Evolutionary conservation across 768 basidiomycete species (phyloP), one percentile per base, ranked within the genome.

Genomic region (Mycena filopes): DNA sequence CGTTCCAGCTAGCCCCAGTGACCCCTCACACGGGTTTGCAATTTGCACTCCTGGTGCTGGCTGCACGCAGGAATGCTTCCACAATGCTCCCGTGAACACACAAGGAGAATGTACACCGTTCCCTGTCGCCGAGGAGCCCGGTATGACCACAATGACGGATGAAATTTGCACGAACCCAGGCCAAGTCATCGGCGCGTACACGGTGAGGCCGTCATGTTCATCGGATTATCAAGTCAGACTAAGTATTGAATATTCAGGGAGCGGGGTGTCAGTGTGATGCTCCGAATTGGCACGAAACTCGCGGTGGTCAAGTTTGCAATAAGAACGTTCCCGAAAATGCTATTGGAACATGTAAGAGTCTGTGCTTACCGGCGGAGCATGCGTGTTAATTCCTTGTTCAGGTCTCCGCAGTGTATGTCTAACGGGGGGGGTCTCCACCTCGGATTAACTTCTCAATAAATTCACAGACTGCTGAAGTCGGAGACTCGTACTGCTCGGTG

Each of bases 401-500:
- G 36, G 36, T 36, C 36, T 36, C 5, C 36, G 36, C 36, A 36
- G 36, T 11, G 36, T 36, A 36, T 15, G 36, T 36, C 15, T n/a
- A n/a, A n/a, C n/a, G n/a, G n/a, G n/a, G n/a, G n/a, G n/a, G n/a
- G n/a, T n/a, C n/a, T n/a, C n/a, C n/a, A n/a, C n/a, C n/a, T n/a
- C n/a, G n/a, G n/a, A n/a, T n/a, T n/a, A n/a, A n/a, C n/a, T 36
- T 8, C 49, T 33, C 23, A 15, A 0, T 21, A 23, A 25, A 28
- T 20, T 23, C 25, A 25, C 36, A 55, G 54, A 25, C 16, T 4
- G 12, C 4, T 26, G 16, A 42, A 41, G 54, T 55, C 40, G 54
- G 54, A 16, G 54, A 55, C 23, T 55, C 54, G 16, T 29, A 42
- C 41, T 55, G 54, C 12, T 25, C 23, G 40, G 54, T 38, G 18